These are phyloP conservation scores for Phragmites australis DNA, from an alignment of 176 grass and related monocot genomes.

Conservation along the genomic window DNA sequence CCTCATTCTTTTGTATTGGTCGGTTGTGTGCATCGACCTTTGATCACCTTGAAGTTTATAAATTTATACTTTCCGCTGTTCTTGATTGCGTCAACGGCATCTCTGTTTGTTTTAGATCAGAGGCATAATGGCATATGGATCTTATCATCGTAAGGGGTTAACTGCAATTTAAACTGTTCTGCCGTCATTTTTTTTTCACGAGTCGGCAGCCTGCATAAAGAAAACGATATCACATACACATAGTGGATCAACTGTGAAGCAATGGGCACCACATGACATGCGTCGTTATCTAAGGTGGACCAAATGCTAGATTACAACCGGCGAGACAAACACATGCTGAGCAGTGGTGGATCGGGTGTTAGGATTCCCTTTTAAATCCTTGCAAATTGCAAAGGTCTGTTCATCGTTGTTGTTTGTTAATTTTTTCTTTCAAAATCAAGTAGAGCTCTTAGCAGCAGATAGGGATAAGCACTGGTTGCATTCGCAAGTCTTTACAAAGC, in stretches of 20 bases:
- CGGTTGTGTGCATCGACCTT: neutral
- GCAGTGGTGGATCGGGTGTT: neutral
- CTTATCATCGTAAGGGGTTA: neutral
- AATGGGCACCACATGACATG: constrained; percentile 12
- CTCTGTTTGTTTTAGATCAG: neutral
- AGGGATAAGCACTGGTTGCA: constrained; percentile 18
- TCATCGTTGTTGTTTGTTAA: neutral
- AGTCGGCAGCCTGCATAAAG: neutral
- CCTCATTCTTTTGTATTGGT: neutral
- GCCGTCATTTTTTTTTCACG: neutral
- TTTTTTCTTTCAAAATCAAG: neutral
- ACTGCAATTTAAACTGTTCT: neutral
- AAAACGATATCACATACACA: neutral
- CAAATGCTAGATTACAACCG: neutral
- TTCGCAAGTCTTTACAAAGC: constrained; percentile 27
- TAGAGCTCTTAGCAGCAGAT: neutral
- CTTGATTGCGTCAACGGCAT: neutral
- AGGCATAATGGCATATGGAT: neutral
- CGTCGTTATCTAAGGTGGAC: neutral
- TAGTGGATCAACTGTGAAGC: neutral
- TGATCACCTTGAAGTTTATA: neutral
- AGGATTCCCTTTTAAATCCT: neutral
- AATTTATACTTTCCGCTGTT: neutral
- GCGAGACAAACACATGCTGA: neutral
- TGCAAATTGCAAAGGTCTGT: neutral